Base-by-base conservation (phyloP, 148 eudicot species). In the Silene uniflora region DNA sequence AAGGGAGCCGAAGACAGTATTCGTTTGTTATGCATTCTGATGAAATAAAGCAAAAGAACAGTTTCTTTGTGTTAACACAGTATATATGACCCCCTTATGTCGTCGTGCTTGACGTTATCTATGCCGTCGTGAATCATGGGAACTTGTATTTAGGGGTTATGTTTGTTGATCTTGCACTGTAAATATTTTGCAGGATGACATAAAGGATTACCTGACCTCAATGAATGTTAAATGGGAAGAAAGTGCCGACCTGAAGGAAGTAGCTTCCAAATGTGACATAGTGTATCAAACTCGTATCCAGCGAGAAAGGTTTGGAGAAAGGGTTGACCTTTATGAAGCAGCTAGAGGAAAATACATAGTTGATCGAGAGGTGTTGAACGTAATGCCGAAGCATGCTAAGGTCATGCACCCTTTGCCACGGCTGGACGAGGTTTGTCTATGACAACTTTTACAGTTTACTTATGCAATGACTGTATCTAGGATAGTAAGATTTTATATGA, bases 371-470 rank as follows among this genome's bases (percentile, higher is more conserved):
- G 88, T 91, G 66, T 75, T 94, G 83, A 70, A 72, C 39, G 93
- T 81, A 73, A 91, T 94, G 97, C 93, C 86, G 80, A 90, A 90
- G 79, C 93, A 94, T 84, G 93, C 97, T 58, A 90, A 90, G 29
- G 87, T 94, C 74, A 91, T 94, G 98, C 98, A 94, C 73, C 98
- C 98, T 81, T 89, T 94, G 71, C 98, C 98, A n/a, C 85, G 98
- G 71, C 98, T 94, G 24, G 98, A 94, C 62, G 98, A 94, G 98
- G 98, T 32, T 27, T 93, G 81, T 72, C 74, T 52, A 62, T 73
- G 42, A 24, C 19, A 52, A 66, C 27, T 69, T 52, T 52, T 14
- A 52, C 56, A 3, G 12, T 49, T 49, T 49, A 49, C 54, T 49
- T 29, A 29, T 1, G 3, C 1, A 3, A 1, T 3, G n/a, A n/a